These are phyloP conservation scores for Tetraselmis striata DNA, from an alignment of 139 green algal species.

Conservation along the genomic window DNA sequence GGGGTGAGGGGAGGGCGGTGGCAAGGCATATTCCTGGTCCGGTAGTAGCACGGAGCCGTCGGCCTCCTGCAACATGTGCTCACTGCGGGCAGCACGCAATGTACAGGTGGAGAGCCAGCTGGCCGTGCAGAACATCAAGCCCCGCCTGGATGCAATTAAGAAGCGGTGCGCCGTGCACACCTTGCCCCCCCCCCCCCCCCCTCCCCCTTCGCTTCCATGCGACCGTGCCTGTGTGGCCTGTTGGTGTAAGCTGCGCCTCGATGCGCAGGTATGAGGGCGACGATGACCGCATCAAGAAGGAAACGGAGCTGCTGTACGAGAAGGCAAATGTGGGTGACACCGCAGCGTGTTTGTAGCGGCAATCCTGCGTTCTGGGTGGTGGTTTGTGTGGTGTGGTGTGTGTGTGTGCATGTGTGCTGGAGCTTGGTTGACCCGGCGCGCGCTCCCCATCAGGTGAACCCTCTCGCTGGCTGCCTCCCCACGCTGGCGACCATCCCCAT, in stretches of 20 bases:
- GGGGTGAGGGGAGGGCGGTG: too few species aligned
- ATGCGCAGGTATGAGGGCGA: slow-evolving; percentile 56
- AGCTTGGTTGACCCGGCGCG: too few species aligned
- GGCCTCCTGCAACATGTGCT: too few species aligned
- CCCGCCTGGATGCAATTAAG: slow-evolving; percentile 84
- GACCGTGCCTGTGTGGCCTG: too few species aligned
- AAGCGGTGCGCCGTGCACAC: slow-evolving; percentile 17
- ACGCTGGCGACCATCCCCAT: slow-evolving; percentile 86
- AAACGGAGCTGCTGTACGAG: slow-evolving; percentile 82
- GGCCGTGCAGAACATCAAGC: slow-evolving; percentile 77
- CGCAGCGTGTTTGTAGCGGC: background rate
- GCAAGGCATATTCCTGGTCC: too few species aligned
- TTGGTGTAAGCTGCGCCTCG: too few species aligned
- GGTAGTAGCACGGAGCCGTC: too few species aligned
- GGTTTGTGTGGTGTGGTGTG: too few species aligned
- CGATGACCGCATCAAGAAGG: slow-evolving; percentile 66
- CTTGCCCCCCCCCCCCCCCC: too few species aligned
- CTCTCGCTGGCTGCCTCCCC: slow-evolving; percentile 67
- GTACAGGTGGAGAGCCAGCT: slow-evolving; percentile 74
- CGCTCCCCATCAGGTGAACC: background rate
- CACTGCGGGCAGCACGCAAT: too few species aligned
- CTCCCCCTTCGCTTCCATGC: too few species aligned
- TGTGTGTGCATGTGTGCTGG: too few species aligned
- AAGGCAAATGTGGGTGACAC: slow-evolving; percentile 36
- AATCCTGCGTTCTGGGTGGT: background rate